Evolutionary conservation across 495 filamentous ascomycete species (phyloP), one percentile per base, ranked within the genome.

Genomic region (Hamigera avellanea): DNA sequence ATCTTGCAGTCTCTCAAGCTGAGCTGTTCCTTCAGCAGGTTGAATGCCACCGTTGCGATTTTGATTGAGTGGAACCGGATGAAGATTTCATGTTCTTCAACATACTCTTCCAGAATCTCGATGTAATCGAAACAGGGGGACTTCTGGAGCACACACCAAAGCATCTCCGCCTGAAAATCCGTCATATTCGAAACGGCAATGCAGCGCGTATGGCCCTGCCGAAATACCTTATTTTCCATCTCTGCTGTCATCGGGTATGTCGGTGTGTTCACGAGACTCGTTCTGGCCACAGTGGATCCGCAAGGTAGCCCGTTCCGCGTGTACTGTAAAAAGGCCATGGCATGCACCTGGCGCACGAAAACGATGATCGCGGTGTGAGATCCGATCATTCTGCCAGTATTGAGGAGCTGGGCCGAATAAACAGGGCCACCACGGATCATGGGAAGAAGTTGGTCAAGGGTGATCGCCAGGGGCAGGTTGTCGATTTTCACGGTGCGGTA

Each of bases 401-500:
- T 41, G 9, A 40, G 19, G 13, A 64, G 41, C 5, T 37, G 40
- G 14, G 51, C 54, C 1, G 50, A 51, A 19, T 54, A 52, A 15
- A 62, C 45, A 14, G 48, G 25, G 1, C 53, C 61, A 6, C 55
- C 55, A 1, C 37, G 33, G 5, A 57, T 42, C 3, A 32, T 16
- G 3, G 46, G 39, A 8, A 64, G 42, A 8, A 64, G 35, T 25
- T 53, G 35, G 6, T 40, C 33, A 13, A 62, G 33, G 1, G 32
- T 46, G 10, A 39, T 42, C 1, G 37, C 19, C 3, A 27, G n/a
- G 0, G 58, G 56, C 2, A 64, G 33, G 0, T 50, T 32, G 9
- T 59, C 51, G 19, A 64, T 54, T 9, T 42, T 37, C 16, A 64
- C 43, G 0, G 56, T 54, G n/a, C 61, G 54, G 26, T 56, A 54